Conservation (phyloP, 495 filamentous ascomycete species). For the Talaromyces trachyspermus region DNA sequence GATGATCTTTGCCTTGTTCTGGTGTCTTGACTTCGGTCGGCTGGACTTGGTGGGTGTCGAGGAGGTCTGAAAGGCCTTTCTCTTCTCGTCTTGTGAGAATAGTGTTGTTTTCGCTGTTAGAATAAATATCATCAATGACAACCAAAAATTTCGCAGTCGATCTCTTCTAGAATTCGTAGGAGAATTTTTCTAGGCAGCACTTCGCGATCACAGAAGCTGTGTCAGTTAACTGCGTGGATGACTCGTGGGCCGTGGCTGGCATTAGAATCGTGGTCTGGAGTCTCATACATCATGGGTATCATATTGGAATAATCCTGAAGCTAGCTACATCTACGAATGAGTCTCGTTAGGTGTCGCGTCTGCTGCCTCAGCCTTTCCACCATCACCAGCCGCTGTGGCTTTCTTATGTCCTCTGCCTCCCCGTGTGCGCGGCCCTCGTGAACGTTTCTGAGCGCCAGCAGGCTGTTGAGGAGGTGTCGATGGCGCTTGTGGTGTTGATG, state of each 20-base stretch:
- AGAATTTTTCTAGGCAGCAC: too few relatives aligned
- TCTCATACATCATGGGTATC: conserved; percentile 5
- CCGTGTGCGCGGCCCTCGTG: conserved; percentile 4
- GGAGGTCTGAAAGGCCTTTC: conserved; percentile 60
- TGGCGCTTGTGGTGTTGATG: conserved; percentile 22
- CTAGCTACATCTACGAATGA: conserved; percentile 9
- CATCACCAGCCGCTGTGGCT: conserved; percentile 19
- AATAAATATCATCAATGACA: too few relatives aligned
- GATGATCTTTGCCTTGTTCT: conserved; percentile 65
- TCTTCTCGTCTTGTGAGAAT: too few relatives aligned
- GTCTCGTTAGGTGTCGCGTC: background rate
- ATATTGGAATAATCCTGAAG: background rate
- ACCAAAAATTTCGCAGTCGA: too few relatives aligned
- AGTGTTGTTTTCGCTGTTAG: too few relatives aligned
- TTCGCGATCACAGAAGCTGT: too few relatives aligned
- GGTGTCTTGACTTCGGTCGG: conserved; percentile 56
- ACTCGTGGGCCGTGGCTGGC: too few relatives aligned
- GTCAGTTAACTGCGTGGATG: too few relatives aligned
- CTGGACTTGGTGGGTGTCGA: conserved; percentile 57
- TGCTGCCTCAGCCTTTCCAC: background rate
- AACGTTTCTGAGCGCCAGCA: conserved; percentile 2
- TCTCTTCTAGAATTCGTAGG: too few relatives aligned
- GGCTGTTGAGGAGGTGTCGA: conserved; percentile 8
- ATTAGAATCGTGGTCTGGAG: too few relatives aligned
- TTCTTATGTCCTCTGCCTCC: conserved; percentile 6